phyloP scores from a whole-genome alignment of 2,329 filamentous ascomycete species.

The Raffaelea albimanens region DNA sequence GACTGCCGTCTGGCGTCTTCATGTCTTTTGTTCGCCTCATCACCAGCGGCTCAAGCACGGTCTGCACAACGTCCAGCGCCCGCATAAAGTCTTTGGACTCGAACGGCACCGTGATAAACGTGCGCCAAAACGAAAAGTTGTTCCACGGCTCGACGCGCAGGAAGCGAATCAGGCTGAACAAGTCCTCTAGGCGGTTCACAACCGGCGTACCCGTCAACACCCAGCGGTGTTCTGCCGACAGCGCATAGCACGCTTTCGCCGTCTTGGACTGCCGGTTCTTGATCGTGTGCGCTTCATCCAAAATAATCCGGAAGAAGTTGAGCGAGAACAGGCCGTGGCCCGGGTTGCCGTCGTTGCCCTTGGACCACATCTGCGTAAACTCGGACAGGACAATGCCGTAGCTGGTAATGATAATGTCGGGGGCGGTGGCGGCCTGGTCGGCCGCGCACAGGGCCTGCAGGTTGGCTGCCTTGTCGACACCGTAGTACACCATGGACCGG shows the following conservation, averaged over 20 bases:
- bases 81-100: conserved; percentile 91
- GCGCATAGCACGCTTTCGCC: conserved; percentile 86
- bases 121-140: conserved; percentile 98
- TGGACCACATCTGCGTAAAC: conserved; percentile 64
- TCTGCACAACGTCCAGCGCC: conserved; percentile 93
- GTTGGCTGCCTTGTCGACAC: conserved; percentile 71
- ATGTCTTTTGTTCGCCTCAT: conserved; percentile 94
- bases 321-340: conserved; percentile 78
- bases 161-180: conserved; percentile 89
- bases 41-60: conserved; percentile 90
- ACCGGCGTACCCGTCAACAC: conserved; percentile 91
- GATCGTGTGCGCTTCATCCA: conserved; percentile 92
- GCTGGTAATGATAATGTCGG: conserved; percentile 88
- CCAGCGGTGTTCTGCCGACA: conserved; percentile 81
- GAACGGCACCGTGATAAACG: conserved; percentile 95
- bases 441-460: conserved; percentile 69
- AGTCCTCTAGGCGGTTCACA: conserved; percentile 87
- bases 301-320: conserved; percentile 87
- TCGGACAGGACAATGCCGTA: conserved; percentile 90
- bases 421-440: conserved; percentile 64
- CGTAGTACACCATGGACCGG: conserved; percentile 85
- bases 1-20: conserved; percentile 76
- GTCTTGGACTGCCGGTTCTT: conserved; percentile 89
- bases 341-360: conserved; percentile 43
- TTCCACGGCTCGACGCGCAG: conserved; percentile 94